Base-by-base conservation (phyloP, 805 yeast genomes). In the Metschnikowia corniflorae region DNA sequence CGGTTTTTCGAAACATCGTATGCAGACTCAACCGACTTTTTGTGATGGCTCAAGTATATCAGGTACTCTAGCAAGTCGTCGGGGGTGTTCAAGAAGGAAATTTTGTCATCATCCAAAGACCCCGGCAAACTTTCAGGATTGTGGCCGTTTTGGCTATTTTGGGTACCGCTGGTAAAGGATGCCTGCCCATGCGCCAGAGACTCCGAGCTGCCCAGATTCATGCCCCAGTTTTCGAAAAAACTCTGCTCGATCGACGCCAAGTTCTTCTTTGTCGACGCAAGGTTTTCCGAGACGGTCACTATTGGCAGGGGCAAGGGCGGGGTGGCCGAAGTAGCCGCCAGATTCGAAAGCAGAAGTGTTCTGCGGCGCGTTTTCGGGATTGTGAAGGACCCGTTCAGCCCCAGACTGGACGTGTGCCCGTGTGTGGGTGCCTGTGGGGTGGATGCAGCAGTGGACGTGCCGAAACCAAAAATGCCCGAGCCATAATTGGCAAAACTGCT, bases 291-390 rank as follows among this genome's bases (percentile, higher is more conserved):
- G 15, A 68, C 49, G 2, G 69, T 64, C 16, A 68, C 61, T 26
- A 65, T 53, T 27, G 72, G 71, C 25, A 65, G 63, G 16, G 63
- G 50, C 22, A 56, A 46, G 3, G 67, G 58, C 1, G 69, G 64
- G 3, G 68, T 53, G 14, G 50, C 41, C 20, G 43, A 32, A 13
- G 10, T 7, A 10, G 47, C 26, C 23, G 33, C 30, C 33, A 46
- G 40, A 37, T 45, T 49, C 4, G 59, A 54, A 23, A 49, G 36
- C 2, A 60, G 53, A n/a, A 49, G 43, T 8, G 57, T 52, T 24
- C 61, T 32, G 13, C 55, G 42, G 20, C 61, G 39, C 10, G 35
- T 12, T 26, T 30, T 42, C 5, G 24, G 24, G n/a, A 21, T 3
- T 26, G 24, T 18, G 15, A 22, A 34, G 35, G 38, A 29, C 31